phyloP scores from a whole-genome alignment of 2,329 filamentous ascomycete genomes.

The Neoascochyta sp. region DNA sequence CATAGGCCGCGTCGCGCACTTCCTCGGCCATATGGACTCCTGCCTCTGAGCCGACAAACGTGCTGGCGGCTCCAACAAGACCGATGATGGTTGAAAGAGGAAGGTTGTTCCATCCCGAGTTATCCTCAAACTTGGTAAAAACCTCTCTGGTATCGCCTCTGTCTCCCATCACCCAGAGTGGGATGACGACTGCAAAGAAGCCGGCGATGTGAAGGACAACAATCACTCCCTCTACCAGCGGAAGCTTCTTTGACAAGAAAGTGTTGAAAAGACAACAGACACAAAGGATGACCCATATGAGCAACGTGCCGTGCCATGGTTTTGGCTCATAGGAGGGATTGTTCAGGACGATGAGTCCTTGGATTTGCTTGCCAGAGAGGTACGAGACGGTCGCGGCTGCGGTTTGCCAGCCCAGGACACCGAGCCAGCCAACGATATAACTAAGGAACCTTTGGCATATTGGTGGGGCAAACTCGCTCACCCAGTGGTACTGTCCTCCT shows the following conservation, averaged over 20 bases:
- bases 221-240: conserved; percentile 24
- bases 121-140: conserved; percentile 29
- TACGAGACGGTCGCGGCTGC: conserved; percentile 18
- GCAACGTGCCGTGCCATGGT: conserved; percentile 48
- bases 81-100: conserved; percentile 35
- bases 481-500: conserved; percentile 17
- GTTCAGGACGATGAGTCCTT: conserved; percentile 36
- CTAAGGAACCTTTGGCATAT: conserved; percentile 10
- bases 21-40: conserved; percentile 34
- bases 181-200: conserved; percentile 41
- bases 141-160: conserved; percentile 11
- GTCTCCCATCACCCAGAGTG: conserved; percentile 25
- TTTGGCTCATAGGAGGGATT: conserved; percentile 38
- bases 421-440: conserved; percentile 38
- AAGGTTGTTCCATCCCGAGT: conserved; percentile 32
- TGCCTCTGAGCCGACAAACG: conserved; percentile 23
- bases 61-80: conserved; percentile 21
- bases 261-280: conserved; percentile 43
- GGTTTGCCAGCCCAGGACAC: conserved; percentile 38
- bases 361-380: conserved; percentile 31
- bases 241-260: conserved; percentile 34
- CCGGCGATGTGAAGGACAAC: conserved; percentile 36
- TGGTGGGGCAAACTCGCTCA: conserved; percentile 32
- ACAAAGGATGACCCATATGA: conserved; percentile 26
- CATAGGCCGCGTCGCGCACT: conserved; percentile 21